A percentile compares a stretch with the other conserved stretches of the same genome.
Evolutionary conservation across 2,329 filamentous ascomycete species (phyloP).

Genomic region (Fusarium mangiferae): DNA sequence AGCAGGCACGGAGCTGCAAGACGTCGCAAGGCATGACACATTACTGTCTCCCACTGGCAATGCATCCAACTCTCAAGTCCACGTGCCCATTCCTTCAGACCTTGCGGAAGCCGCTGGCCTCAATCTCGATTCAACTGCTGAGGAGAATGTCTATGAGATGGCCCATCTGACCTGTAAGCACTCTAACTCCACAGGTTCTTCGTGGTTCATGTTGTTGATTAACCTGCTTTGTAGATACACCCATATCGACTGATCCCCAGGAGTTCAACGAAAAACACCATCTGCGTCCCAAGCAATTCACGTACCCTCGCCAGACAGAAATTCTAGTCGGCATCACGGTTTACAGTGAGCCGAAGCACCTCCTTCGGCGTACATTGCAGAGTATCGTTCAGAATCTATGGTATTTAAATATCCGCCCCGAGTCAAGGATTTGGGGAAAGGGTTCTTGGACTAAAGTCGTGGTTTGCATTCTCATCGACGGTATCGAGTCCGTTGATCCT

Average conservation of each 20-base stretch:
- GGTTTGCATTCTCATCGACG: slow-evolving; percentile 93
- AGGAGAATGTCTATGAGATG: not conserved
- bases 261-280: not conserved
- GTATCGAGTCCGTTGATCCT: slow-evolving; percentile 96
- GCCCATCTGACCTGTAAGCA: not conserved
- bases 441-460: slow-evolving; percentile 99
- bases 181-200: too few species aligned
- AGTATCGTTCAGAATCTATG: slow-evolving; percentile 98
- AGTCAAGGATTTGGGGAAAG: slow-evolving; percentile 99
- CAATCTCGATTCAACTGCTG: rapidly evolving
- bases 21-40: rapidly evolving
- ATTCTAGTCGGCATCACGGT: slow-evolving; percentile 96
- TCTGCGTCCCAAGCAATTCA: not conserved
- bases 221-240: not conserved
- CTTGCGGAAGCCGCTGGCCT: not conserved
- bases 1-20: not conserved
- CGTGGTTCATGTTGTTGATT: too few species aligned
- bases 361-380: slow-evolving; percentile 91
- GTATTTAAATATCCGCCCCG: slow-evolving; percentile 96
- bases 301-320: slow-evolving; percentile 66
- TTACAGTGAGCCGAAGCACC: slow-evolving; percentile 98
- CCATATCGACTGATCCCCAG: not conserved
- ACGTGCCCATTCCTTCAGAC: not conserved
- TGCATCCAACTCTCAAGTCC: not conserved
- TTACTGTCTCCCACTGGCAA: rapidly evolving